phyloP scores from a whole-genome alignment of 179 eudicot species.

The Dionaea muscipula region DNA sequence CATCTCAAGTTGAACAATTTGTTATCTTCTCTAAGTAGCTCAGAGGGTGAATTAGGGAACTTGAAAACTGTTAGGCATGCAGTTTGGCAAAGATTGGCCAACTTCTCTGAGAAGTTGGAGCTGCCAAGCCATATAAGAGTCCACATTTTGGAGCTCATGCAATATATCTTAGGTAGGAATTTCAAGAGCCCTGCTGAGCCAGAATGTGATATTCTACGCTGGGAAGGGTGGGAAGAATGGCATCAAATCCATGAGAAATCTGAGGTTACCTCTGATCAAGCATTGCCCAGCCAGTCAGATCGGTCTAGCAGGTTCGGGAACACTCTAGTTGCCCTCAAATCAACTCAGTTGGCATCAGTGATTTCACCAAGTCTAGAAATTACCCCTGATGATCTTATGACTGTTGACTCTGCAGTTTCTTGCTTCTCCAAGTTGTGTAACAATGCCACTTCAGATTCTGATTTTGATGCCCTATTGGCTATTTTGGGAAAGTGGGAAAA shows the following conservation, averaged over 20 bases:
- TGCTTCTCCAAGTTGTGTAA: conserved; percentile 62
- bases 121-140: conserved; percentile 73
- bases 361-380: conserved; percentile 55
- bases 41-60: conserved; percentile 41
- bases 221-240: conserved; percentile 76
- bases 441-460: conserved; percentile 34
- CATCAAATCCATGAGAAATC: conserved; percentile 17
- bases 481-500: conserved; percentile 73
- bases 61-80: conserved; percentile 54
- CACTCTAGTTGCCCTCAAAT: conserved; percentile 74
- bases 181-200: conserved; percentile 30
- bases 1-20: conserved; percentile 32
- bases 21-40: conserved; percentile 61
- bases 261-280: conserved; percentile 20
- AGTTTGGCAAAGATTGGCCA: conserved; percentile 76
- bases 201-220: conserved; percentile 37
- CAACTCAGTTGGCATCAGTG: conserved; percentile 53
- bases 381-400: conserved; percentile 49
- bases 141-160: conserved; percentile 74
- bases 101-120: conserved; percentile 61
- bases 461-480: conserved; percentile 45
- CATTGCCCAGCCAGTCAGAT: conserved; percentile 25
- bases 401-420: conserved; percentile 61
- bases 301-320: conserved; percentile 45
- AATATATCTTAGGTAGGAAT: conserved; percentile 40